Percentiles rank a stretch among this genome's conserved stretches.
Evolutionary conservation across 129 eudicot species (phyloP).

Genomic region (Tagetes erecta): DNA sequence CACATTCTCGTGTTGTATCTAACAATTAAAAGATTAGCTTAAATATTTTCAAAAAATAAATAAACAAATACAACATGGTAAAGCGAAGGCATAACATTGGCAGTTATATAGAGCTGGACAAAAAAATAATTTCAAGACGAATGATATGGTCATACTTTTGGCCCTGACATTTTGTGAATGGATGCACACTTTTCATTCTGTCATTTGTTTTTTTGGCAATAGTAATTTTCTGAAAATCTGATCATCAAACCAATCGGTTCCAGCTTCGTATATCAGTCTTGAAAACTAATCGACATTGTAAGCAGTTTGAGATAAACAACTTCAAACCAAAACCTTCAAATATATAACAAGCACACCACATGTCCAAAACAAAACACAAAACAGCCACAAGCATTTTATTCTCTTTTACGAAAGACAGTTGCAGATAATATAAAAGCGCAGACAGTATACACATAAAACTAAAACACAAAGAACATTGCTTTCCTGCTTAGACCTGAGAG

Average conservation of each 20-base stretch:
- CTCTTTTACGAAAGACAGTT: not conserved
- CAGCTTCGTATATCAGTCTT: no score
- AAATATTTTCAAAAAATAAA: no score
- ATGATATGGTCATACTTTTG: conserved; percentile 13
- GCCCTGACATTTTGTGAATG: not conserved
- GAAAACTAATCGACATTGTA: no score
- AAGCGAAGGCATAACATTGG: no score
- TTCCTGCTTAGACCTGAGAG: conserved; percentile 17
- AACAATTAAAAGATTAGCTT: no score
- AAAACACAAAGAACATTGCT: not conserved
- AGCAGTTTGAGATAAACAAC: not conserved
- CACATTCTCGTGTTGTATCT: no score
- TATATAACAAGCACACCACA: not conserved
- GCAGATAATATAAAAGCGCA: conserved; percentile 10
- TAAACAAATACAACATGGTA: no score
- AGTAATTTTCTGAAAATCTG: no score
- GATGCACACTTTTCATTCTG: not conserved
- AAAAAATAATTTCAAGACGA: conserved; percentile 26
- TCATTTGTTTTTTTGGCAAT: no score
- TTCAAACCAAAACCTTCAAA: not conserved
- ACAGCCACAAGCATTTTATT: not conserved
- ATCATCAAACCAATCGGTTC: no score
- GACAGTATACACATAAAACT: not conserved
- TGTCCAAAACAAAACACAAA: not conserved
- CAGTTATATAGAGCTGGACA: no score